A percentile compares a stretch with the other conserved stretches of the same genome.
phyloP scores from a whole-genome alignment of 2,329 filamentous ascomycete genomes.

The Aureobasidium sp. region DNA sequence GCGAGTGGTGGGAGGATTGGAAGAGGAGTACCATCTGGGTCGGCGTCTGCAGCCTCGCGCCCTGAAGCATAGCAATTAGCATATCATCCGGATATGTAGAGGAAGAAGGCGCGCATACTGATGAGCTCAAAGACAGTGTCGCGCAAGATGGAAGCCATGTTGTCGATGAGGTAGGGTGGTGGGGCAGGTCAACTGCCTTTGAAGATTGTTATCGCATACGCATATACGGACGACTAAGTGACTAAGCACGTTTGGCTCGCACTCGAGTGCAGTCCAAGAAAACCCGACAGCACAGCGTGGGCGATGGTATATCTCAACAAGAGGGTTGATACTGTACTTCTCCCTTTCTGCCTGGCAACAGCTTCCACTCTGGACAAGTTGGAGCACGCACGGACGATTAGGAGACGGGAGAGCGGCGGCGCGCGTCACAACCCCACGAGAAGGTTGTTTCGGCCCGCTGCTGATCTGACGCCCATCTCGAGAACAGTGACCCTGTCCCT shows the following conservation, averaged over 20 bases:
- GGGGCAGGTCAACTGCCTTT: slow-evolving; percentile 14
- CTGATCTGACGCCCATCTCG: not conserved
- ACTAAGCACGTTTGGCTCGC: not conserved
- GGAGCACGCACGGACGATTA: not conserved
- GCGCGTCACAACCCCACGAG: not conserved
- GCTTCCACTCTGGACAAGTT: not conserved
- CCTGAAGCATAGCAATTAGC: slow-evolving; percentile 23
- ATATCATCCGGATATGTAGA: not conserved
- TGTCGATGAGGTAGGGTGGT: not conserved
- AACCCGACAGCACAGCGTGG: not conserved
- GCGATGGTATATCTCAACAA: not conserved
- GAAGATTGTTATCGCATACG: slow-evolving; percentile 13
- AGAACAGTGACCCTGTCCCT: not conserved
- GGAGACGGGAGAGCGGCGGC: not conserved
- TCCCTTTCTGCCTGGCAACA: slow-evolving; percentile 6
- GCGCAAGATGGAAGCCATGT: slow-evolving; percentile 15
- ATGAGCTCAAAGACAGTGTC: slow-evolving; percentile 24
- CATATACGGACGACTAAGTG: not conserved
- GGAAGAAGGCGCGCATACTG: slow-evolving; percentile 26
- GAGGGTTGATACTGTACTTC: not conserved
- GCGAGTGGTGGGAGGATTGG: not conserved
- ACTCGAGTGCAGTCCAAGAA: not conserved
- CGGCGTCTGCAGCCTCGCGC: slow-evolving; percentile 40
- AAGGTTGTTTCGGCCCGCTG: not conserved
- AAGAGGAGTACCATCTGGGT: slow-evolving; percentile 33